A percentile compares a stretch with the other conserved stretches of the same genome.
Conservation (phyloP, 345 rosid genomes). For the Anacardium occidentale region DNA sequence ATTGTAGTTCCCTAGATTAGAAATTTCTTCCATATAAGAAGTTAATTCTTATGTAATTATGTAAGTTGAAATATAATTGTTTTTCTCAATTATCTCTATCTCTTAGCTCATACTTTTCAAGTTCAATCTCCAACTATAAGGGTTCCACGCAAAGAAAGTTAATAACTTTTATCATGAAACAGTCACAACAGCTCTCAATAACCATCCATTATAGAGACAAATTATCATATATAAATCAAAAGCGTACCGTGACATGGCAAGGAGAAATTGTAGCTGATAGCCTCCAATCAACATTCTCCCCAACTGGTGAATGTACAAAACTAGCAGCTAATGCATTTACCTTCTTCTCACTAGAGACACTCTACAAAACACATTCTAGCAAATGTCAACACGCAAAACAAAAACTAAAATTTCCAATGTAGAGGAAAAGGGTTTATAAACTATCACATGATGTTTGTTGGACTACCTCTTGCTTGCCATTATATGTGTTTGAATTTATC, state of each 20-base stretch:
- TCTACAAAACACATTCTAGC: slow-evolving; percentile 50
- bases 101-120: too few species aligned
- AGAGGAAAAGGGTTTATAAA: neutral
- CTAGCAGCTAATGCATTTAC: slow-evolving; percentile 87
- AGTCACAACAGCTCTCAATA: neutral
- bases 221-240: slow-evolving; percentile 22
- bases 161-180: neutral
- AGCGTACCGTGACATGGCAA: slow-evolving; percentile 91
- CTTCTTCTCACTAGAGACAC: slow-evolving; percentile 89
- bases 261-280: slow-evolving; percentile 94
- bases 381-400: slow-evolving; percentile 8
- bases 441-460: neutral
- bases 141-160: neutral
- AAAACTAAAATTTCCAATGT: neutral
- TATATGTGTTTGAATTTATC: too few species aligned
- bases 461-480: neutral
- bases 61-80: too few species aligned
- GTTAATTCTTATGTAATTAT: too few species aligned
- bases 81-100: too few species aligned
- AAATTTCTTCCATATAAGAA: too few species aligned
- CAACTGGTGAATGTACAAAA: slow-evolving; percentile 77
- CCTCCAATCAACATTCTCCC: slow-evolving; percentile 94
- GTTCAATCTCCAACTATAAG: neutral
- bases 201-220: neutral
- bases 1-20: too few species aligned